Evolutionary conservation across 2,329 filamentous ascomycete genomes (phyloP).

Genomic region (Aspergillus sclerotialis): DNA sequence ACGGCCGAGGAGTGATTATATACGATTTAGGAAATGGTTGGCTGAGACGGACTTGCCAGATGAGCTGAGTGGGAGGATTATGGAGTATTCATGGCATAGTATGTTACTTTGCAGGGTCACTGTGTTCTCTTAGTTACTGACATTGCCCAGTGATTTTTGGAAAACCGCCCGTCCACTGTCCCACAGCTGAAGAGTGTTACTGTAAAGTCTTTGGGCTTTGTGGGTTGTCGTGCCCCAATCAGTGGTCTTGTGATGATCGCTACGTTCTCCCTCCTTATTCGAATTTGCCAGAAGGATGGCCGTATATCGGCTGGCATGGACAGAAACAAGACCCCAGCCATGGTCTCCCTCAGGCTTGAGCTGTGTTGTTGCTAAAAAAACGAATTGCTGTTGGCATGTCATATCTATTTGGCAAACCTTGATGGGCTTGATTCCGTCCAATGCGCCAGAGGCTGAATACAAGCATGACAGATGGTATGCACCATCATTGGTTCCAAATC

Average conservation of each 20-base stretch:
- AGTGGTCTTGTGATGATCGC: slow-evolving; percentile 46
- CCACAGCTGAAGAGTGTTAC: slow-evolving; percentile 55
- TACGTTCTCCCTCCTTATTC: slow-evolving; percentile 55
- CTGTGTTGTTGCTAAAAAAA: background rate
- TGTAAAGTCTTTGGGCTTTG: slow-evolving; percentile 62
- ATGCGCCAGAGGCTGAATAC: too few species aligned
- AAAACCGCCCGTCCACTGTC: slow-evolving; percentile 53
- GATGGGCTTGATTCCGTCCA: too few species aligned
- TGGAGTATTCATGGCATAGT: slow-evolving; percentile 57
- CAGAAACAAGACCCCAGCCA: slow-evolving; percentile 26
- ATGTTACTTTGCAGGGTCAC: slow-evolving; percentile 16
- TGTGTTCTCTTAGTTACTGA: slow-evolving; percentile 4
- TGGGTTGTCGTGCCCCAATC: slow-evolving; percentile 33
- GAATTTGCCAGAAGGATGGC: slow-evolving; percentile 56
- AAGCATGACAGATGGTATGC: too few species aligned
- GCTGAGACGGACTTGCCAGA: slow-evolving; percentile 41
- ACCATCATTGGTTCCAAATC: too few species aligned
- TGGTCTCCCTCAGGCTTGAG: slow-evolving; percentile 24
- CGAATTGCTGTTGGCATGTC: too few species aligned
- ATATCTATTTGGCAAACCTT: too few species aligned
- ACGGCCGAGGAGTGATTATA: slow-evolving; percentile 43
- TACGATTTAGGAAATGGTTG: slow-evolving; percentile 44
- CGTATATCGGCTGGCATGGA: slow-evolving; percentile 47
- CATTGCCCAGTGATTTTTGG: slow-evolving; percentile 50
- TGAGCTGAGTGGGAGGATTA: slow-evolving; percentile 45